phyloP scores from a whole-genome alignment of 768 basidiomycete species.

The Leucosporidium yakuticum region DNA sequence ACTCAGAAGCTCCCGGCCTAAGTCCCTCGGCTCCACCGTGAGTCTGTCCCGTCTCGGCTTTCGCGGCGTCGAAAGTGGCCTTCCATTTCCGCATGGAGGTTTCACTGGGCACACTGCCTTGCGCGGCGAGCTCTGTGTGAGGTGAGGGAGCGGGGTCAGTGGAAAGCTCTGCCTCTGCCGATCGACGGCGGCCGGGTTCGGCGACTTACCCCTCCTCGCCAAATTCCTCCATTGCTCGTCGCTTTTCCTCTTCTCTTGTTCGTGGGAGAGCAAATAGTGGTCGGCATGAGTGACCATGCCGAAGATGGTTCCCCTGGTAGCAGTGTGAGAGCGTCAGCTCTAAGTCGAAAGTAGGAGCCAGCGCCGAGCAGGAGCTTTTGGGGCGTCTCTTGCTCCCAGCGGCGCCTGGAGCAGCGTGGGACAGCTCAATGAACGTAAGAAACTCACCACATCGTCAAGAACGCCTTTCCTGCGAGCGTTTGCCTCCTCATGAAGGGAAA shows the following conservation, averaged over 20 bases:
- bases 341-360: no score
- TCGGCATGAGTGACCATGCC: slow-evolving; percentile 20
- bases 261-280: slow-evolving; percentile 26
- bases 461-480: slow-evolving; percentile 21
- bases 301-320: slow-evolving; percentile 12
- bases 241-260: slow-evolving; percentile 15
- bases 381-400: no score
- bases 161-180: no score
- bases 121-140: slow-evolving; percentile 4
- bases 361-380: no score
- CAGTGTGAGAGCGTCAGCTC: no score
- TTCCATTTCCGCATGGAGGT: slow-evolving; percentile 25
- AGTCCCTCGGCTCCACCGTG: no score
- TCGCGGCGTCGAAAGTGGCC: background rate
- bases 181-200: no score
- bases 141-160: background rate
- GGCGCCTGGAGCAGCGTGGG: background rate
- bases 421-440: background rate
- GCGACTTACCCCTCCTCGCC: slow-evolving; percentile 24
- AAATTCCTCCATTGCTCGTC: slow-evolving; percentile 24
- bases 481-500: slow-evolving; percentile 19
- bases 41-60: no score
- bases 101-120: slow-evolving; percentile 13
- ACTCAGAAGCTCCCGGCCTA: no score
- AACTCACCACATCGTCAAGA: slow-evolving; percentile 5